Base-by-base conservation (phyloP, 768 basidiomycete species). In the Boletus coccyginus region DNA sequence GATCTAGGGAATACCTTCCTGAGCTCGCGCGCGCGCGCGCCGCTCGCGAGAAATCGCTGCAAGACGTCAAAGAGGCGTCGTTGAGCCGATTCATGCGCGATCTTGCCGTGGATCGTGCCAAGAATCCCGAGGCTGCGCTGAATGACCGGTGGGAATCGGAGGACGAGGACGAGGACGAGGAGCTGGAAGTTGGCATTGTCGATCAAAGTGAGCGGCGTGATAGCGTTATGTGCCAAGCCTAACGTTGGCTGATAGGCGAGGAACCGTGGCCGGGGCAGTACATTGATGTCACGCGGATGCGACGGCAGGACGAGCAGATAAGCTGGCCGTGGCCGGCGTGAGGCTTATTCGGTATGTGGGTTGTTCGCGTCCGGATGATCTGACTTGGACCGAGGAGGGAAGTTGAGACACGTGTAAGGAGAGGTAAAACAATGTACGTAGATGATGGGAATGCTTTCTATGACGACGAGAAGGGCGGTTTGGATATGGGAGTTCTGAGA, bases 1-100 rank as follows among this genome's bases (percentile, higher is more conserved):
- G 45, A 53, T 55, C 32, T 70, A 96, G 93, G 58, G 92, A 94
- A 52, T 99, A 98, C 69, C 80, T 94, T 35, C 94, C 95, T 0
- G 95, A 98, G 67, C 80, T 98, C 7, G 81, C 87, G 43, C 82
- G 85, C 35, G 84, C 93, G 17, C 82, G 82, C 16, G 79, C 78
- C 9, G 75, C 78, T 5, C 81, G 87, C 31, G 87, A 90, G 52
- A 78, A 84, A 62, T 78, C 83, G 0, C 76, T 92, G 10, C 78
- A 82, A 50, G 82, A 80, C 40, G 76, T 77, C 43, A 92, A 93
- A 67, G 78, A 84, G 27, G 92, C 93, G 53, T 91, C 88, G 0
- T 77, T 95, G 75, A 81, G 78, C 62, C 78, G 88, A 44, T 70
- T 94, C 57, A 85, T 95, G 86, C 78, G 81, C 53, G 94, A 95